Base-by-base conservation (phyloP, 2,329 filamentous ascomycete genomes). In the Diaporthe vaccinii region DNA sequence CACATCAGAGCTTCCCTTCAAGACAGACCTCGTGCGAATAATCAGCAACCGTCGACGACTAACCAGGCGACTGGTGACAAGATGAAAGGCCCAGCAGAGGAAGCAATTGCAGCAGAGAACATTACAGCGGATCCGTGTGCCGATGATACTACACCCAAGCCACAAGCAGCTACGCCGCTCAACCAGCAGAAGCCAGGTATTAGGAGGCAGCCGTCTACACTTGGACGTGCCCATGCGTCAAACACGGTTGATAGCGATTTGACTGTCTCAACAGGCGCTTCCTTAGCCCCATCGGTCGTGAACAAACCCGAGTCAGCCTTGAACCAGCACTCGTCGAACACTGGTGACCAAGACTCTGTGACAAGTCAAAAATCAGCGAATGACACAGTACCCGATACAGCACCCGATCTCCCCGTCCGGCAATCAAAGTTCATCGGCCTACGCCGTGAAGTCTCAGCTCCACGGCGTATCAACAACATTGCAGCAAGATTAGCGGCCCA, bases 401-500 rank as follows among this genome's bases (percentile, higher is more conserved):
- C 25, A 36, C 22, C 25, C 22, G 41, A 41, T 36, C 53, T 46
- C 22, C 70, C 70, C 1, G 55, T 61, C 7, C 73, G 61, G 12
- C 51, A 44, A 25, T 31, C 53, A 4, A 73, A 44, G 20, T 4
- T 8, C 34, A 34, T 73, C 25, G 73, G 62, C 44, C 67, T 76
- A 1, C 57, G 55, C n/a, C 68, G 68, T n/a, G 55, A 41, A 57
- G 25, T 51, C 22, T 59, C 73, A 44, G 28, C 55, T 20, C 51
- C 39, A 31, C 74, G 41, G 34, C 57, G 69, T 17, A 65, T 75
- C 62, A 76, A 76, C 51, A 75, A 75, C 10, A 44, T 76, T 15
- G 58, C 31, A n/a, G 9, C 41, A 4, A 70, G 46, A 17, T 31
- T 3, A 5, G 31, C 49, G 39, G 46, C 57, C n/a, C 68, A 62